Conservation (phyloP, 345 rosid genomes). For the Aurinia saxatilis region DNA sequence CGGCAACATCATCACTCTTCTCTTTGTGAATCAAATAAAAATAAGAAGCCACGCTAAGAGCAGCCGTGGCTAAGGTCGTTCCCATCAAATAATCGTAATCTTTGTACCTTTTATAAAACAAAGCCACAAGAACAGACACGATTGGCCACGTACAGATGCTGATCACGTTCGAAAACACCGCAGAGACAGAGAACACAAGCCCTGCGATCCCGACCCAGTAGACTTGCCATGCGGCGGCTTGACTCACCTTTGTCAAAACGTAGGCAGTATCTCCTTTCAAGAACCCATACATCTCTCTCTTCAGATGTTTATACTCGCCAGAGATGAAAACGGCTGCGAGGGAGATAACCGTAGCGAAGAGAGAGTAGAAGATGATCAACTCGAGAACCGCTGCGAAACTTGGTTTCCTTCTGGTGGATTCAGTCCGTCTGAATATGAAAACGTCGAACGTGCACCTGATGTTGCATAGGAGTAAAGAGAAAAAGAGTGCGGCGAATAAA, state of each 20-base stretch:
- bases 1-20: background rate
- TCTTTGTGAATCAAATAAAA: background rate
- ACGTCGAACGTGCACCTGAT: too few species aligned
- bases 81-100: background rate
- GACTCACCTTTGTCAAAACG: background rate
- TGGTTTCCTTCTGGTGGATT: too few species aligned
- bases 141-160: constrained; percentile 1
- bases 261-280: background rate
- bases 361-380: background rate
- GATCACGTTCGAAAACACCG: constrained; percentile 1
- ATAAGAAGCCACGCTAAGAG: background rate
- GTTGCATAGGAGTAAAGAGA: too few species aligned
- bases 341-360: background rate
- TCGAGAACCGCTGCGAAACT: too few species aligned
- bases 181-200: background rate
- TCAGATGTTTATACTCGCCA: background rate
- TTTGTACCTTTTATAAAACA: background rate
- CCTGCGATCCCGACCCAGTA: constrained; percentile 5
- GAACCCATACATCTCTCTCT: background rate
- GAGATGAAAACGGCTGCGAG: background rate
- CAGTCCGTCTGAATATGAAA: too few species aligned
- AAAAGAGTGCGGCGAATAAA: too few species aligned
- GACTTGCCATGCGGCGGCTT: background rate
- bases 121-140: background rate
- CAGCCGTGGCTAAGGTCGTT: background rate